Base-by-base conservation (phyloP, 1,139 yeast genomes). In the Debaryomycetaceae sp. region DNA sequence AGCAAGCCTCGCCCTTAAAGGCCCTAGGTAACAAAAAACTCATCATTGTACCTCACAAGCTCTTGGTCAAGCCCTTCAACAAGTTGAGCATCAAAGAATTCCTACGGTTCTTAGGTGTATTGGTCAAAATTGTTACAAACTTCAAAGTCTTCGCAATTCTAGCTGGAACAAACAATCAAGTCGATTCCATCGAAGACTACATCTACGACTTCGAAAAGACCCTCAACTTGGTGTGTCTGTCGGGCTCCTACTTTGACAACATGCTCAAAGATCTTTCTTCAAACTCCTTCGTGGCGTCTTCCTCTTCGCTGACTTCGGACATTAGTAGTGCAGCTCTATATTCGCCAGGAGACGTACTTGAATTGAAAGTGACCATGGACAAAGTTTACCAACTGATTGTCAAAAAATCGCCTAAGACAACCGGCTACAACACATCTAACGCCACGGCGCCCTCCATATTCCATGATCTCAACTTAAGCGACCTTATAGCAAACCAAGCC, bases 1-100 rank as follows among this genome's bases (percentile, higher is more conserved):
- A 29, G n/a, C 40, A 33, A 11, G 19, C 29, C 5, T 28, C 29
- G 11, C 33, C 52, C 37, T 6, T 22, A n/a, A 37, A 40, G 37
- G 15, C 37, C 11, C 28, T 39, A 2, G 38, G 39, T 8, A 46
- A 47, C 17, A 58, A 64, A 41, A 63, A 58, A 41, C 49, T 65
- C 37, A 63, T 70, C 3, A 62, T 72, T 6, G 63, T 72, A 2
- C 77, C 78, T 0, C 77, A 73, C 44, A 65, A 66, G 41, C 67
- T 73, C 5, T 56, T 73, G 24, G 62, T 61, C 41, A 69, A 70
- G 40, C 77, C 77, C 5, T 65, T 73, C 41, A 60, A 65, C 29
- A 67, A 66, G 42, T 55, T 72, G 28, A 55, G 68, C 17, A 57
- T 66, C 9, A 63, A 64, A 37, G 78, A 73, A 42, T 70, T 66